These are phyloP conservation scores for Hypoxylon sp. DNA, from an alignment of 2,329 filamentous ascomycete species.

Conservation along the genomic window DNA sequence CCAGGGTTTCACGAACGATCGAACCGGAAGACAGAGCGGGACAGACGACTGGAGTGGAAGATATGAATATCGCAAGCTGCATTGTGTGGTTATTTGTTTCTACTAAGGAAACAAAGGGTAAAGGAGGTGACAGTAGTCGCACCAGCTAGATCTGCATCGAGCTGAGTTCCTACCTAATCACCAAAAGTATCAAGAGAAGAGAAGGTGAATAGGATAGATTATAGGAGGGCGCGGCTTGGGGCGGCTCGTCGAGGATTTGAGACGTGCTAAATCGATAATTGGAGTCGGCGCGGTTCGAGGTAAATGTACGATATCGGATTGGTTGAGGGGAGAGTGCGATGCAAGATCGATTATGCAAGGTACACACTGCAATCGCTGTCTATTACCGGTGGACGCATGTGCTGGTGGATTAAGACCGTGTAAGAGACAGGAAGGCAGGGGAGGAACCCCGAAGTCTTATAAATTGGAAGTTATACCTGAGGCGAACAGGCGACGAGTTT, in stretches of 20 bases:
- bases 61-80: slow-evolving; percentile 67
- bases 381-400: slow-evolving; percentile 44
- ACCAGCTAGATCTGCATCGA: slow-evolving; percentile 54
- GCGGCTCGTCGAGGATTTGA: slow-evolving; percentile 18
- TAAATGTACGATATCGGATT: slow-evolving; percentile 33
- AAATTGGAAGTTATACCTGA: slow-evolving; percentile 43
- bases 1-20: slow-evolving; percentile 68
- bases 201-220: slow-evolving; percentile 11
- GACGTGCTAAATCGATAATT: slow-evolving; percentile 19
- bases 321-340: slow-evolving; percentile 17
- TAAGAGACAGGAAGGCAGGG: slow-evolving; percentile 35
- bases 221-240: slow-evolving; percentile 21
- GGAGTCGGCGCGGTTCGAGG: slow-evolving; percentile 36
- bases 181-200: slow-evolving; percentile 43
- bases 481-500: slow-evolving; percentile 43
- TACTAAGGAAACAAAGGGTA: slow-evolving; percentile 49
- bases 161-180: slow-evolving; percentile 50
- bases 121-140: slow-evolving; percentile 53
- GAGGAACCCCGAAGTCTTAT: slow-evolving; percentile 43
- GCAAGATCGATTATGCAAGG: slow-evolving; percentile 54
- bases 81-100: slow-evolving; percentile 64
- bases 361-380: slow-evolving; percentile 53
- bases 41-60: slow-evolving; percentile 73
- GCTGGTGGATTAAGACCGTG: slow-evolving; percentile 38
- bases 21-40: slow-evolving; percentile 72